Percentiles rank a stretch among this genome's conserved stretches.
phyloP scores from a whole-genome alignment of 768 basidiomycete genomes.

The Hygrocybe coccinea region DNA sequence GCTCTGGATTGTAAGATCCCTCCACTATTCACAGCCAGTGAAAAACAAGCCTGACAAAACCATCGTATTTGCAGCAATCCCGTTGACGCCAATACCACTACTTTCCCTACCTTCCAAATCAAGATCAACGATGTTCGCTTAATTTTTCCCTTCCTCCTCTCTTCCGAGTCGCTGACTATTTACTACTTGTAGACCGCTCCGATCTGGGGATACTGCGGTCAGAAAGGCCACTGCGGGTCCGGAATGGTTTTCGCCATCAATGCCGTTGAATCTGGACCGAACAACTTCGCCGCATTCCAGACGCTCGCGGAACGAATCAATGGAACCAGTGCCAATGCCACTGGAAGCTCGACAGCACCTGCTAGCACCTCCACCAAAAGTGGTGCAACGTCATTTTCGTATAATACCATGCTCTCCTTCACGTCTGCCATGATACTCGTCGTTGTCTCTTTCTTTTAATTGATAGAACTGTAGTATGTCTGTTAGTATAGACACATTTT shows the following conservation, averaged over 20 bases:
- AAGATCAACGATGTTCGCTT: conserved; percentile 37
- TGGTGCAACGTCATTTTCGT: background rate
- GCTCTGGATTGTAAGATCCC: conserved; percentile 24
- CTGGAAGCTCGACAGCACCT: too few species aligned
- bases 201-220: conserved; percentile 44
- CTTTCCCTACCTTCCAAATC: conserved; percentile 39
- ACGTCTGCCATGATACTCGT: too few species aligned
- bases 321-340: background rate
- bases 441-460: too few species aligned
- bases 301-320: conserved; percentile 26
- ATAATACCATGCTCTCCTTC: too few species aligned
- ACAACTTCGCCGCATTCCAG: conserved; percentile 50
- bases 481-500: too few species aligned
- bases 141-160: background rate
- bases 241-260: conserved; percentile 51
- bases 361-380: background rate
- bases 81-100: conserved; percentile 29
- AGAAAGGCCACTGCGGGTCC: conserved; percentile 37
- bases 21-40: too few species aligned
- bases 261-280: conserved; percentile 37
- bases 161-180: background rate
- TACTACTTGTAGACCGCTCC: conserved; percentile 12
- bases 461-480: too few species aligned
- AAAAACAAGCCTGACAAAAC: too few species aligned
- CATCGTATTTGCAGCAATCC: conserved; percentile 27